A percentile compares a stretch with the other conserved stretches of the same genome.
phyloP scores from a whole-genome alignment of 2,329 filamentous ascomycete species.

The Apiospora kogelbergensis region DNA sequence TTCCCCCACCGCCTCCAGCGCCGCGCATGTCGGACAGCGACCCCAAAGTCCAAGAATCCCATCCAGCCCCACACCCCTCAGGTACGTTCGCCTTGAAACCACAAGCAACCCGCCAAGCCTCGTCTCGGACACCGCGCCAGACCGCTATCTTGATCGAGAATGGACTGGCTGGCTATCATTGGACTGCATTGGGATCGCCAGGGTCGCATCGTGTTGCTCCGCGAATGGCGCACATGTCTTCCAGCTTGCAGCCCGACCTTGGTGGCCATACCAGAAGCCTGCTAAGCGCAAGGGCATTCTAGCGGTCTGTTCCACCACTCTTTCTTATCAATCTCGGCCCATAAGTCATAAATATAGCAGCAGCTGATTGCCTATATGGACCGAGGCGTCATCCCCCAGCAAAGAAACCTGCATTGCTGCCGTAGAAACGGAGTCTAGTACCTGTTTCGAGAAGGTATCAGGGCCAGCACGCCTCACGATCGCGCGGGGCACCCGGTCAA shows the following conservation, averaged over 20 bases:
- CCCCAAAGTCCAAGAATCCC: not conserved
- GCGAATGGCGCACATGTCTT: not conserved
- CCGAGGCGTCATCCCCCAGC: not conserved
- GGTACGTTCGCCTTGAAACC: not conserved
- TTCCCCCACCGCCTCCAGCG: conserved; percentile 1
- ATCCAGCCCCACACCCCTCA: not conserved
- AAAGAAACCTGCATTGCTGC: not conserved
- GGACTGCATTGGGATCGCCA: not conserved
- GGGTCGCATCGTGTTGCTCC: not conserved
- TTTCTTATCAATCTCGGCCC: not conserved
- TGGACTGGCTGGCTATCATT: not conserved
- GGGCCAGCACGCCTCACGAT: not conserved
- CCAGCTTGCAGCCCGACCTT: not conserved
- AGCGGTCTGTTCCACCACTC: not conserved
- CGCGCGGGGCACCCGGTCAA: not conserved
- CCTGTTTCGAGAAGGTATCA: not conserved
- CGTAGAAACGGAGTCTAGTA: not conserved
- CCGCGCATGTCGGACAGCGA: conserved; percentile 4
- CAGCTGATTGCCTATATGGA: not conserved
- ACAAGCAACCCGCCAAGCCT: not conserved
- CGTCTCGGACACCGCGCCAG: conserved; percentile 10
- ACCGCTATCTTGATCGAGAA: not conserved
- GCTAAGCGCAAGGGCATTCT: not conserved
- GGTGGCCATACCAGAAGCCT: not conserved
- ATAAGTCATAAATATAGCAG: not conserved